Conservation (phyloP, 495 filamentous ascomycete species). For the Glonium stellatum region DNA sequence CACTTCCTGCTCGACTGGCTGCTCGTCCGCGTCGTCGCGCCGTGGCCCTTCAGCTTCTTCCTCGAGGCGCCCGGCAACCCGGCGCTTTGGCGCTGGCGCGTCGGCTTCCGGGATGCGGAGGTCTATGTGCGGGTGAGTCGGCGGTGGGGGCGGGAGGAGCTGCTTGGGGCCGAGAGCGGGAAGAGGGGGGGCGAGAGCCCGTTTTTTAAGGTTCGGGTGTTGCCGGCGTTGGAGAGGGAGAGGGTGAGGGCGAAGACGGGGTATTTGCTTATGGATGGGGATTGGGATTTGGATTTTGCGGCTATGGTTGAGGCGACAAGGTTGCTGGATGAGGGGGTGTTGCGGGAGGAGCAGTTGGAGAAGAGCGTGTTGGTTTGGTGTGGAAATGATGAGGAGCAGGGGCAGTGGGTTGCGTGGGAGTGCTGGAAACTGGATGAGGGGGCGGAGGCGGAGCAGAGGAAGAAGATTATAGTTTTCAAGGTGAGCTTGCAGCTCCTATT, state of each 20-base stretch:
- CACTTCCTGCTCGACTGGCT: constrained; percentile 65
- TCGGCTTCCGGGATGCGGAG: constrained; percentile 65
- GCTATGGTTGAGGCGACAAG: constrained; percentile 63
- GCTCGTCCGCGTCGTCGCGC: constrained; percentile 58
- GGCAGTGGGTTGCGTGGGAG: constrained; percentile 24
- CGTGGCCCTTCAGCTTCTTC: constrained; percentile 72
- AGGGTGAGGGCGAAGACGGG: constrained; percentile 64
- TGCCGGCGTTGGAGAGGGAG: constrained; percentile 57
- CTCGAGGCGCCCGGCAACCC: constrained; percentile 45
- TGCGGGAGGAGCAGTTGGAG: constrained; percentile 52
- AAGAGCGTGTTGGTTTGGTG: constrained; percentile 58
- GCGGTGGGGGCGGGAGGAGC: constrained; percentile 44
- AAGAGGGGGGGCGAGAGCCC: constrained; percentile 31
- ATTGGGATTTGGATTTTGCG: constrained; percentile 76
- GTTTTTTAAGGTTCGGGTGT: constrained; percentile 42
- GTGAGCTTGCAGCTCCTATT: too few species aligned
- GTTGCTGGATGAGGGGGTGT: constrained; percentile 54
- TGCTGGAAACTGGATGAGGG: constrained; percentile 39
- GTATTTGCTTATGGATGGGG: constrained; percentile 66
- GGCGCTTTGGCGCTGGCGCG: constrained; percentile 57
- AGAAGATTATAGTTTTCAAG: constrained; percentile 58
- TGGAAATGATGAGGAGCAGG: constrained; percentile 39
- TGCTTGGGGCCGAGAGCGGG: constrained; percentile 35
- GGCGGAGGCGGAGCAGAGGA: constrained; percentile 32
- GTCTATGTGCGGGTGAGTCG: constrained; percentile 66